These are phyloP conservation scores for Thuidium tamariscinum DNA, from an alignment of 225 moss, liverwort and hornwort genomes.

Conservation along the genomic window DNA sequence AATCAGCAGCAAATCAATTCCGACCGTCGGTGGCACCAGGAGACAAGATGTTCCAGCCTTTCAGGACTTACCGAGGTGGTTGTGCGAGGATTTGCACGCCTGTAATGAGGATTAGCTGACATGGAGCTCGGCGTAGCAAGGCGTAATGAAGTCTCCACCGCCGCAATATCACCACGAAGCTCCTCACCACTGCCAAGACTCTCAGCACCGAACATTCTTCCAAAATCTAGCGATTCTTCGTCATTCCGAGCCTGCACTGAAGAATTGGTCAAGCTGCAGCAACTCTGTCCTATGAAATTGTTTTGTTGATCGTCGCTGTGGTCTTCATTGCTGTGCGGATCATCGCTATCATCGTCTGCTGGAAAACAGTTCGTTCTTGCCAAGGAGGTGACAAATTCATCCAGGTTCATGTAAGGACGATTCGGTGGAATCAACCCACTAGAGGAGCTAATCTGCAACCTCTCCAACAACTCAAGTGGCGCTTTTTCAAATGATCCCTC, in stretches of 20 bases:
- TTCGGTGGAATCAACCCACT: background rate
- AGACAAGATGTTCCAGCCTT: background rate
- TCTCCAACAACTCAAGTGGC: conserved; percentile 1
- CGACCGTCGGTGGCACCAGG: background rate
- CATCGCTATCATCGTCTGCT: background rate
- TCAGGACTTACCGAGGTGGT: background rate
- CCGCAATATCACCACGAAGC: background rate
- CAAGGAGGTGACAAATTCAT: conserved; percentile 36
- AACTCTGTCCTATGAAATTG: background rate
- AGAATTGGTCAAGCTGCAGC: background rate
- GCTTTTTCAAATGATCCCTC: background rate
- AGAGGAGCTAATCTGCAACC: background rate
- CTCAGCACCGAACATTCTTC: background rate
- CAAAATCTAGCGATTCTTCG: background rate
- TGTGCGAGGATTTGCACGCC: background rate
- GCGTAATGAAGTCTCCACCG: conserved; percentile 16
- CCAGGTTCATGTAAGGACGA: conserved; percentile 28
- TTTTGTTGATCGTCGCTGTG: background rate
- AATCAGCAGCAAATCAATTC: background rate
- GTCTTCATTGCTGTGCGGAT: background rate
- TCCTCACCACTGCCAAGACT: background rate
- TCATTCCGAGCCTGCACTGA: background rate
- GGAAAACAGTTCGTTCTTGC: conserved; percentile 25
- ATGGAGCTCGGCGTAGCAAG: background rate
- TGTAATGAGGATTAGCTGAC: background rate